These are phyloP conservation scores for Solanum paucissectum DNA, from an alignment of 257 asterid genomes.

Conservation along the genomic window DNA sequence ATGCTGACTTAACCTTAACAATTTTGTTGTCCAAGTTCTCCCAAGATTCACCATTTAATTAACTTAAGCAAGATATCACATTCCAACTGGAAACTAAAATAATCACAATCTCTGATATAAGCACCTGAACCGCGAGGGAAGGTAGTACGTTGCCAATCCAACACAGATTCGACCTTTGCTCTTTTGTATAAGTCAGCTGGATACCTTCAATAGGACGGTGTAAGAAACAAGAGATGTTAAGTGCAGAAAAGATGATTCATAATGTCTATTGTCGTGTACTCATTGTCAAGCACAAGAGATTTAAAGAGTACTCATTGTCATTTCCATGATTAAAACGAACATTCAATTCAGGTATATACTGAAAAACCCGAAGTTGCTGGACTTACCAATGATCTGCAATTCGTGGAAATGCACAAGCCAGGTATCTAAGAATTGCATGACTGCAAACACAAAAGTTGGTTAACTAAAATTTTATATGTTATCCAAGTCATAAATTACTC, in stretches of 20 bases:
- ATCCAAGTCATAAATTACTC: background rate
- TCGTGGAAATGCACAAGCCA: slow-evolving; percentile 70
- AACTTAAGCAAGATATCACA: background rate
- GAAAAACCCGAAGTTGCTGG: background rate
- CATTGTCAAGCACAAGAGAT: background rate
- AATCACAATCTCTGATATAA: background rate
- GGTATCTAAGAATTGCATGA: slow-evolving; percentile 73
- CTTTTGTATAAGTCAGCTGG: slow-evolving; percentile 69
- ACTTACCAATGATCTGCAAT: slow-evolving; percentile 96
- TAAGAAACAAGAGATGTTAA: background rate
- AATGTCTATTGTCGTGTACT: background rate
- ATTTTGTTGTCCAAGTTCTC: background rate
- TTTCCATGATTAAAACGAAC: background rate
- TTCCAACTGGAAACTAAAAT: background rate
- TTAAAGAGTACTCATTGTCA: background rate
- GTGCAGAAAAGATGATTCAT: background rate
- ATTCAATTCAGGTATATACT: background rate
- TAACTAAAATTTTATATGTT: background rate
- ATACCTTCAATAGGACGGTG: slow-evolving; percentile 38
- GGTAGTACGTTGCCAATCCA: slow-evolving; percentile 90
- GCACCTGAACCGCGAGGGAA: slow-evolving; percentile 75
- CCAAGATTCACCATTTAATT: background rate
- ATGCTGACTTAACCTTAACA: background rate
- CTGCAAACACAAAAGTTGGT: slow-evolving; percentile 34
- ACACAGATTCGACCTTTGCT: slow-evolving; percentile 69